Base-by-base conservation (phyloP, 2,329 filamentous ascomycete genomes). In the Trichophyton benhamiae region DNA sequence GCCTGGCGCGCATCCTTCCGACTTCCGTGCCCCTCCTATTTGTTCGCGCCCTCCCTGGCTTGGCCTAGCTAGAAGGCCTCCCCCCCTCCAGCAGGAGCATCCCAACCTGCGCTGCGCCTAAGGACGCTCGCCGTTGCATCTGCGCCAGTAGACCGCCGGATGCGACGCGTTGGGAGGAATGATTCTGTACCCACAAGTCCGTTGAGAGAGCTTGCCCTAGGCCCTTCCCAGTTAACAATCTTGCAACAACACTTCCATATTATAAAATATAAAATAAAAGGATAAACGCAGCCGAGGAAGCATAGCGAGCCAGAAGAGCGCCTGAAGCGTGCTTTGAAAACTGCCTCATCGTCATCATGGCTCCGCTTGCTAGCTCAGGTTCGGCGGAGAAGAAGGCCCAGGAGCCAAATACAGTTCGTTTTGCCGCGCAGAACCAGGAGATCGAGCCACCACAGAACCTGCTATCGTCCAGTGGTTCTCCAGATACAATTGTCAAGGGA, bases 371-470 rank as follows among this genome's bases (percentile, higher is more conserved):
- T 6, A 44, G 60, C 27, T 44, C 57, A 13, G 36, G 30, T 5
- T 57, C 27, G 3, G 46, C 44, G 3, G 38, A 58, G 36, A 30
- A 42, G 33, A 58, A 58, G 41, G 22, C 55, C 17, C 42, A 57
- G 42, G 57, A 46, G 11, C 65, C 68, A 55, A 72, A 76, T 46
- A 78, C 82, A 62, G 87, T 91, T 60, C 86, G 87, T 62, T 91
- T 91, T 73, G 85, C 86, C 60, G 84, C 87, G 30, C 79, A 82
- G 64, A 83, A 86, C 63, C 80, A 90, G 70, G 86, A 90, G 73
- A 89, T 90, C 67, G 78, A 82, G 62, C 82, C 83, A 13, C 70
- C 70, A 25, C 68, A 46, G 69, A 72, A 63, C 70, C 70, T 63
- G 63, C 71, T 61, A 71, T 68, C 62, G 66, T 68, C 58, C 44